Base-by-base conservation (phyloP, 352 stramenopile genomes). In the Hyaloperonospora brassicae region DNA sequence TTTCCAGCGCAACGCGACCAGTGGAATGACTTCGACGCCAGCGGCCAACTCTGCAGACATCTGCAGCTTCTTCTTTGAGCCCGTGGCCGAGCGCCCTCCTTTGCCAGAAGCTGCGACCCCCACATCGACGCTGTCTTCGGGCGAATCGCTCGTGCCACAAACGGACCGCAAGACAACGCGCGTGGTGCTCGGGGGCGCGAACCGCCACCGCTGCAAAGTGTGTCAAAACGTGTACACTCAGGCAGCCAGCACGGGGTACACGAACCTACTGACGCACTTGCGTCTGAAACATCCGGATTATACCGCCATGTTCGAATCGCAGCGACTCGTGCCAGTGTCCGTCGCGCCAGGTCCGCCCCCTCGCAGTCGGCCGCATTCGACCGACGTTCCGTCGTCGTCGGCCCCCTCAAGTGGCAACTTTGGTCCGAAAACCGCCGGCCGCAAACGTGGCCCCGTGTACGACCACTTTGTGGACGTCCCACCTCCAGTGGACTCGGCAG, bases 31-130 rank as follows among this genome's bases (percentile, higher is more conserved):
- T n/a, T n/a, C n/a, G n/a, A n/a, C n/a, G n/a, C n/a, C 43, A 7
- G 59, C 65, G 61, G 39, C 61, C 31, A 60, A 22, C 17, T 70
- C 58, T 11, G 57, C 34, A 23, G 50, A 60, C n/a, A 51, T 72
- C 44, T 75, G 66, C 54, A 45, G 42, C 50, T 70, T 68, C 56
- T 75, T 75, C 60, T 75, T 75, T 51, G 60, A 72, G 56, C 59
- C 66, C 5, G 62, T 65, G 46, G 25, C 53, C 41, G 59, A 63
- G 6, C 1, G 51, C 2, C 31, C 23, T 5, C 36, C 45, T 17
- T 47, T 48, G n/a, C 35, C 34, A 11, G 31, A 1, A 7, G 5
- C 47, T n/a, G 9, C 46, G 11, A 30, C 57, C 6, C 10, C 42
- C 7, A 27, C 50, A 10, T 9, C 55, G 22, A 35, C 46, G 8